Percentiles rank a stretch among this genome's conserved stretches.
These are phyloP conservation scores for Cercospora brassicicola DNA, from an alignment of 2,329 filamentous ascomycete species.

Conservation along the genomic window DNA sequence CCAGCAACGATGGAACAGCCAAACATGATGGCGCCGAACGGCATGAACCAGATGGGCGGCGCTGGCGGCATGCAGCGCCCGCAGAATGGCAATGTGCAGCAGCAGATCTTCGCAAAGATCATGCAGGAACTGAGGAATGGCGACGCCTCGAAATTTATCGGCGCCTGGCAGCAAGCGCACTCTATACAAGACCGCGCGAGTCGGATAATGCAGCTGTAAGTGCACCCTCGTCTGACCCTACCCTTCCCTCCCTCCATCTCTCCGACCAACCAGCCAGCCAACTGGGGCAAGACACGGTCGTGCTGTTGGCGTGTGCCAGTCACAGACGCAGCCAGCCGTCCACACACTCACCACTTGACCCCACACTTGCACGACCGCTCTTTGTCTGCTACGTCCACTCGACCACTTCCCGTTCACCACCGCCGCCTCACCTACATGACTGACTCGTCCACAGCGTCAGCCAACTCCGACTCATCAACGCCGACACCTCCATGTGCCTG, in stretches of 20 bases:
- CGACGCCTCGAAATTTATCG: conserved; percentile 22
- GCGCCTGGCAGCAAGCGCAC: conserved; percentile 39
- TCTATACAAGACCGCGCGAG: conserved; percentile 33
- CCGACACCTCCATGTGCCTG: conserved; percentile 29
- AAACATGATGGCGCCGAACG: conserved; percentile 25
- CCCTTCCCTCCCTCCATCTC: background rate
- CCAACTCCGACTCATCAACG: conserved; percentile 28
- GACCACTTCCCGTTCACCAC: background rate
- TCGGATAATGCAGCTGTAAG: conserved; percentile 39
- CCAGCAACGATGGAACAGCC: conserved; percentile 18
- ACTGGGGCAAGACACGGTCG: background rate
- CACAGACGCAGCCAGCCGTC: conserved; percentile 1
- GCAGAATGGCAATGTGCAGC: conserved; percentile 29
- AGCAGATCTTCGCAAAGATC: conserved; percentile 34
- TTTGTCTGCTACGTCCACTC: background rate
- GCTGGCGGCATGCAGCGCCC: conserved; percentile 35
- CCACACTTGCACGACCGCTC: background rate
- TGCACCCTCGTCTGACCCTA: conserved; percentile 2
- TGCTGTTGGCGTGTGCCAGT: background rate
- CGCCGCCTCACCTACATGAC: background rate
- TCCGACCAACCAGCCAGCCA: background rate
- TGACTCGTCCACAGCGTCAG: conserved; percentile 24
- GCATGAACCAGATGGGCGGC: conserved; percentile 20
- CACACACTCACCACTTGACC: background rate
- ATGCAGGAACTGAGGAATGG: conserved; percentile 30